Base-by-base conservation (phyloP, 2,329 filamentous ascomycete genomes). In the Clarireedia sp. region DNA sequence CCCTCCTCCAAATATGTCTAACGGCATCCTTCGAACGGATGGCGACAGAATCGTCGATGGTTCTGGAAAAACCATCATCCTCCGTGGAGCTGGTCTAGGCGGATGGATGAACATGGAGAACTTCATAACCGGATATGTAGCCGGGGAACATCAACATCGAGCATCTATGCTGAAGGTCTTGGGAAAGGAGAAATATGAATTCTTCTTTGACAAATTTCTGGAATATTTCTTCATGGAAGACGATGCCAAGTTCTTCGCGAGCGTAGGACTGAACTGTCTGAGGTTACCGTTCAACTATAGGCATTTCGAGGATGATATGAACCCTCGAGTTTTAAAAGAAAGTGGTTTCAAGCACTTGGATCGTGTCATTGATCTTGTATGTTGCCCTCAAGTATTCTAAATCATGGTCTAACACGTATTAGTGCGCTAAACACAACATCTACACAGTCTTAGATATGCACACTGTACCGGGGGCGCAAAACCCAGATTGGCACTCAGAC, bases 91-190 rank as follows among this genome's bases (percentile, higher is more conserved):
- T n/a, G 70, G 66, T 38, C 48, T 74, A 10, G 71, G 70, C 43
- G 72, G 72, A 57, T 73, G 71, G 70, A 71, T 74, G 69, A 74
- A 74, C 55, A 80, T 80, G 77, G 79, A 82, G 66, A 83, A 82
- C 65, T 83, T 83, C 71, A 83, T 84, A 60, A 81, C 78, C 1
- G 81, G 81, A n/a, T 84, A 77, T 56, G 72, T 79, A 10, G 81
- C 78, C 17, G 78, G 81, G 50, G 81, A 84, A 63, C 72, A 72
- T 21, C 74, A 82, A 58, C 77, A 81, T 58, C 76, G 80, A 8
- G 73, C 73, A 2, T 75, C 78, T 1, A 74, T 83, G 68, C 69
- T 75, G 0, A 71, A 75, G 54, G 76, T 78, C 0, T 69, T 83
- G 0, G 81, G 81, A 0, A 63, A 74, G 47, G 74, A 82, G 48